A percentile compares a stretch with the other conserved stretches of the same genome.
Evolutionary conservation across 495 filamentous ascomycete species (phyloP).

Genomic region (Oleoguttula mirabilis): DNA sequence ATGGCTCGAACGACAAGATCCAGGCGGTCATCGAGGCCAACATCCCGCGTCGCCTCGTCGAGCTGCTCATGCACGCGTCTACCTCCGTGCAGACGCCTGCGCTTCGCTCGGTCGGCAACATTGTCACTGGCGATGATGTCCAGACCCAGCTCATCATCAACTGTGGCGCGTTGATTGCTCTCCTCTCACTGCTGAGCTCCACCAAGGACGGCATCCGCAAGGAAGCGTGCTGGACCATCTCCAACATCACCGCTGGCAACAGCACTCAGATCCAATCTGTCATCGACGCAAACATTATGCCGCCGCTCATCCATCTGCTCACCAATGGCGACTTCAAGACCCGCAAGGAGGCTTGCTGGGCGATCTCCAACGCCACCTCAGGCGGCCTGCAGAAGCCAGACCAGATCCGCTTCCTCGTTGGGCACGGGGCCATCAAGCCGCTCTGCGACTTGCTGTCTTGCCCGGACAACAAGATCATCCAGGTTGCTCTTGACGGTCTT

Average conservation of each 20-base stretch:
- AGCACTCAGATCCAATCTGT: slow-evolving; percentile 95
- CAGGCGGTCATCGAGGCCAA: slow-evolving; percentile 98
- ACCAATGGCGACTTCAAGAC: slow-evolving; percentile 98
- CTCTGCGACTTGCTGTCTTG: slow-evolving; percentile 92
- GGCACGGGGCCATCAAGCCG: slow-evolving; percentile 90
- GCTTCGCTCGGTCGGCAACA: slow-evolving; percentile 94
- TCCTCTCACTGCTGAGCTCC: slow-evolving; percentile 85
- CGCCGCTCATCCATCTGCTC: slow-evolving; percentile 87
- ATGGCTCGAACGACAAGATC: slow-evolving; percentile 98
- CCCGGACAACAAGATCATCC: slow-evolving; percentile 99
- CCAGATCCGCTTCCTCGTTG: slow-evolving; percentile 90
- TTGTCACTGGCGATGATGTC: slow-evolving; percentile 96
- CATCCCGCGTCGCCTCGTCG: slow-evolving; percentile 91
- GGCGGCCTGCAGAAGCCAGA: slow-evolving; percentile 97
- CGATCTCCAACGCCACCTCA: slow-evolving; percentile 96
- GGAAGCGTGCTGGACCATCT: slow-evolving; percentile 99
- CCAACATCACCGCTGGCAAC: slow-evolving; percentile 97
- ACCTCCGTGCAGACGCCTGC: slow-evolving; percentile 98
- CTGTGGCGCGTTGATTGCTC: slow-evolving; percentile 81
- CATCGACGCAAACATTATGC: slow-evolving; percentile 92
- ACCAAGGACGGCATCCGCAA: slow-evolving; percentile 98
- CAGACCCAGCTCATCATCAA: slow-evolving; percentile 99
- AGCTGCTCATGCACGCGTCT: slow-evolving; percentile 97
- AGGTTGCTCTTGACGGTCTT: slow-evolving; percentile 93
- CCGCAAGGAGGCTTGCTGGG: slow-evolving; percentile 98